A percentile compares a stretch with the other conserved stretches of the same genome.
phyloP scores from a whole-genome alignment of 768 basidiomycete genomes.

The Boletellus emodensis region DNA sequence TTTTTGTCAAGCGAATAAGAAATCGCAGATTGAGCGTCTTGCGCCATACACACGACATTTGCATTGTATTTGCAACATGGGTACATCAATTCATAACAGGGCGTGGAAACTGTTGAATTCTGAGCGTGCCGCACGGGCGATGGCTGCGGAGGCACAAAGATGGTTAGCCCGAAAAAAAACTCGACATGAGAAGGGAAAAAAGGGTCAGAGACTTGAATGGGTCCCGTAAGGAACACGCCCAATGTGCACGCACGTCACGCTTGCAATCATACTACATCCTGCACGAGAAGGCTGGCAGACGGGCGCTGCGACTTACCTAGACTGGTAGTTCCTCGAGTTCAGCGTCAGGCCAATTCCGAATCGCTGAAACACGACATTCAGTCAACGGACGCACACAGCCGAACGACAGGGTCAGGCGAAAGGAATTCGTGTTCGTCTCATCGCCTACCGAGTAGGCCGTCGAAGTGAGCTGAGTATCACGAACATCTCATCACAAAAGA shows the following conservation, averaged over 20 bases:
- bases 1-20: conserved; percentile 3
- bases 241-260: conserved; percentile 59
- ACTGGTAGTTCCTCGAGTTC: too few species aligned
- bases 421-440: conserved; percentile 49
- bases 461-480: conserved; percentile 67
- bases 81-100: conserved; percentile 13
- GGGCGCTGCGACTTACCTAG: conserved; percentile 13
- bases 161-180: conserved; percentile 15
- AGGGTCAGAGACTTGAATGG: conserved; percentile 79
- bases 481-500: conserved; percentile 30
- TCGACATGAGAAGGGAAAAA: neutral
- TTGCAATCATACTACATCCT: conserved; percentile 48
- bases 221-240: conserved; percentile 64
- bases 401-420: conserved; percentile 33
- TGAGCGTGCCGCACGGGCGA: neutral
- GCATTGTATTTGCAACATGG: conserved; percentile 10
- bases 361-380: neutral
- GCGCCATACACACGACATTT: conserved; percentile 1
- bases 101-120: neutral
- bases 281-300: conserved; percentile 2
- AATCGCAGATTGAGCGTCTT: neutral
- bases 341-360: too few species aligned
- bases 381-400: neutral
- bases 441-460: conserved; percentile 41
- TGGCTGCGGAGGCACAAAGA: conserved; percentile 1